These are phyloP conservation scores for Ascochyta rabiei DNA, from an alignment of 2,329 filamentous ascomycete genomes.

Conservation along the genomic window DNA sequence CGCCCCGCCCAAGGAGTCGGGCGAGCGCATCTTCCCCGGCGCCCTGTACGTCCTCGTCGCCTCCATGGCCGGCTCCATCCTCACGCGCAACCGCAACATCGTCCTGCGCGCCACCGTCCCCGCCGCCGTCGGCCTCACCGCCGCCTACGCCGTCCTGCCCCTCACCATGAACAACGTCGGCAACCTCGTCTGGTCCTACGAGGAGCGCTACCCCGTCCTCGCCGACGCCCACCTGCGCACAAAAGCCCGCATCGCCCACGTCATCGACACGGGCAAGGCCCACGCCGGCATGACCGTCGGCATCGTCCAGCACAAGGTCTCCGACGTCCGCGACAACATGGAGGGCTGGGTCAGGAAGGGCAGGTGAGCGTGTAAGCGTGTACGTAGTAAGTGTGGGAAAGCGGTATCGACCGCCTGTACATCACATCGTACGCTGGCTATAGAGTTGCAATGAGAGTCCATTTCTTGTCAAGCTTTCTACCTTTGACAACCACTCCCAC, in stretches of 20 bases:
- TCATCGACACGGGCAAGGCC: slow-evolving; percentile 74
- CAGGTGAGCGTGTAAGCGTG: slow-evolving; percentile 63
- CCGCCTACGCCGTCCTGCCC: slow-evolving; percentile 84
- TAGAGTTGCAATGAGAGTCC: slow-evolving; percentile 2
- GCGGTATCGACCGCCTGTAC: slow-evolving; percentile 7
- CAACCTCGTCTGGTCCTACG: slow-evolving; percentile 87
- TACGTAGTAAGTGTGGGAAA: background rate
- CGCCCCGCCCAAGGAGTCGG: slow-evolving; percentile 81
- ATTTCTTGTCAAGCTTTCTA: background rate
- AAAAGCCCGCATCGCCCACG: slow-evolving; percentile 70
- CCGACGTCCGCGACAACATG: slow-evolving; percentile 73
- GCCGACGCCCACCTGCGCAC: slow-evolving; percentile 79
- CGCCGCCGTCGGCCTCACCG: slow-evolving; percentile 77
- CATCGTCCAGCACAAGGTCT: slow-evolving; percentile 82
- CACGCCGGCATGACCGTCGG: slow-evolving; percentile 73
- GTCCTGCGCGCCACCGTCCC: slow-evolving; percentile 79
- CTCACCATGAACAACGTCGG: slow-evolving; percentile 89
- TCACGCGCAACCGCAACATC: slow-evolving; percentile 85
- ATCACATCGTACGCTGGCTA: slow-evolving; percentile 6
- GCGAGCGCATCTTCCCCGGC: slow-evolving; percentile 88
- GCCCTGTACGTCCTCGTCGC: slow-evolving; percentile 91
- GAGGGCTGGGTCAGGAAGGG: slow-evolving; percentile 94
- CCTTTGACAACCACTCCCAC: too few species aligned
- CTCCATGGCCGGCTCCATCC: slow-evolving; percentile 92
- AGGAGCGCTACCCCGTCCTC: slow-evolving; percentile 83